These are phyloP conservation scores for Pulveroboletus sp. DNA, from an alignment of 768 basidiomycete species.

Conservation along the genomic window DNA sequence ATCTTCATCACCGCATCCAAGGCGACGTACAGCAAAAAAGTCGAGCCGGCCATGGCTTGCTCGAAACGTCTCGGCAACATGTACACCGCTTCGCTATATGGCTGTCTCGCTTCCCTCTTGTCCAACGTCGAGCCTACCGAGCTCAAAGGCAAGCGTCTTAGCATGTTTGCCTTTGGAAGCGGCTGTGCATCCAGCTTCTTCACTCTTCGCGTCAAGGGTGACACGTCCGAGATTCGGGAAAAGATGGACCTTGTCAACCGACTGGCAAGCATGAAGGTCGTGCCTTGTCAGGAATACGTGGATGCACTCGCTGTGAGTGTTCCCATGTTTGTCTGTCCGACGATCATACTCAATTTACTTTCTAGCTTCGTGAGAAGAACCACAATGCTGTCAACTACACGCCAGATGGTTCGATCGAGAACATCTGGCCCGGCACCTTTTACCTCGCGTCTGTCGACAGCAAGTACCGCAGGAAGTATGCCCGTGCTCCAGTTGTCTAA, in stretches of 20 bases:
- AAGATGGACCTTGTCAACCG: slow-evolving; percentile 82
- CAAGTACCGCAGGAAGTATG: slow-evolving; percentile 91
- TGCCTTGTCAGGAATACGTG: slow-evolving; percentile 90
- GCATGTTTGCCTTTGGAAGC: slow-evolving; percentile 94
- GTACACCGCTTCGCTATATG: slow-evolving; percentile 97
- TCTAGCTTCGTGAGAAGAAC: slow-evolving; percentile 93
- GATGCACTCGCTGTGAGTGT: slow-evolving; percentile 67
- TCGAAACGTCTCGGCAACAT: slow-evolving; percentile 95
- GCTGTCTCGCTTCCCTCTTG: slow-evolving; percentile 86
- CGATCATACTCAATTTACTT: not conserved
- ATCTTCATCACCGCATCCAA: slow-evolving; percentile 84
- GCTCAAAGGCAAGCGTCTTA: slow-evolving; percentile 80
- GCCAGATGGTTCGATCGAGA: slow-evolving; percentile 82
- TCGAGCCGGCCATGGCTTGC: slow-evolving; percentile 81
- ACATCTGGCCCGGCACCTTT: slow-evolving; percentile 93
- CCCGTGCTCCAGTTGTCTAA: slow-evolving; percentile 37
- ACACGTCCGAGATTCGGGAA: slow-evolving; percentile 74
- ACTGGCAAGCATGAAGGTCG: slow-evolving; percentile 83
- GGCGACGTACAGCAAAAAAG: slow-evolving; percentile 67
- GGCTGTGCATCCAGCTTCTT: slow-evolving; percentile 97
- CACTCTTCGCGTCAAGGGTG: slow-evolving; percentile 82
- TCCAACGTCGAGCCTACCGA: slow-evolving; percentile 67
- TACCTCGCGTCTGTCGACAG: slow-evolving; percentile 89
- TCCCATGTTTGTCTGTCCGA: not conserved
- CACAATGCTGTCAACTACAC: slow-evolving; percentile 86